phyloP scores from a whole-genome alignment of 75 land plant species.

The Cunninghamia lanceolata region DNA sequence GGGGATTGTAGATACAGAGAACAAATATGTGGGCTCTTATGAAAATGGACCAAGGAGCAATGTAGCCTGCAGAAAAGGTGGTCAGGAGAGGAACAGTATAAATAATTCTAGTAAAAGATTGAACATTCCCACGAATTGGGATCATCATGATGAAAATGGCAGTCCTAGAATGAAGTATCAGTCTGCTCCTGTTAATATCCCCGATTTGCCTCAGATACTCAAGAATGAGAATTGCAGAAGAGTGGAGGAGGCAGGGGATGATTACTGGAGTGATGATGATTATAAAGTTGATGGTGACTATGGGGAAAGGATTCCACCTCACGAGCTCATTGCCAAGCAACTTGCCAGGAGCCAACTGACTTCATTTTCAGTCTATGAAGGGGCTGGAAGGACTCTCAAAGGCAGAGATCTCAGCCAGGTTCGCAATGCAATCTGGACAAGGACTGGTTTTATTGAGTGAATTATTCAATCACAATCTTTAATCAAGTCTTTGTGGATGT shows the following conservation, averaged over 20 bases:
- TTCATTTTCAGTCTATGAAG: conserved; percentile 72
- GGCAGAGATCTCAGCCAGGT: conserved; percentile 82
- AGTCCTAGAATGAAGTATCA: conserved; percentile 15
- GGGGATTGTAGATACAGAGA: not conserved
- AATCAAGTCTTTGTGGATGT: not conserved
- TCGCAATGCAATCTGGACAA: conserved; percentile 57
- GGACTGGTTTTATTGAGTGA: conserved; percentile 69
- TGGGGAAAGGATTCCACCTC: conserved; percentile 59
- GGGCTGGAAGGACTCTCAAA: conserved; percentile 76
- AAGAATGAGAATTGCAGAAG: conserved; percentile 8
- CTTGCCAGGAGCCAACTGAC: conserved; percentile 46
- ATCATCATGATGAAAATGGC: not conserved
- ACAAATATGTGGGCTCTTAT: not conserved
- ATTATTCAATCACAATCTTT: not conserved
- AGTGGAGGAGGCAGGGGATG: no score
- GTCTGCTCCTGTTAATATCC: conserved; percentile 66
- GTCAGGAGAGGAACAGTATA: not conserved
- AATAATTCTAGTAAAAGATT: not conserved
- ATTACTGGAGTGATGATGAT: not conserved
- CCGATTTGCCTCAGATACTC: conserved; percentile 53
- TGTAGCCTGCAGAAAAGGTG: not conserved
- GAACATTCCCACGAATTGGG: not conserved
- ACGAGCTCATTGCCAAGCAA: conserved; percentile 55
- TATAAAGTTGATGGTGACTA: conserved; percentile 17
- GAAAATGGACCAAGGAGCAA: not conserved